Evolutionary conservation across 2,329 filamentous ascomycete species (phyloP), one percentile per base, ranked within the genome.

Genomic region (Colletotrichum sp.): DNA sequence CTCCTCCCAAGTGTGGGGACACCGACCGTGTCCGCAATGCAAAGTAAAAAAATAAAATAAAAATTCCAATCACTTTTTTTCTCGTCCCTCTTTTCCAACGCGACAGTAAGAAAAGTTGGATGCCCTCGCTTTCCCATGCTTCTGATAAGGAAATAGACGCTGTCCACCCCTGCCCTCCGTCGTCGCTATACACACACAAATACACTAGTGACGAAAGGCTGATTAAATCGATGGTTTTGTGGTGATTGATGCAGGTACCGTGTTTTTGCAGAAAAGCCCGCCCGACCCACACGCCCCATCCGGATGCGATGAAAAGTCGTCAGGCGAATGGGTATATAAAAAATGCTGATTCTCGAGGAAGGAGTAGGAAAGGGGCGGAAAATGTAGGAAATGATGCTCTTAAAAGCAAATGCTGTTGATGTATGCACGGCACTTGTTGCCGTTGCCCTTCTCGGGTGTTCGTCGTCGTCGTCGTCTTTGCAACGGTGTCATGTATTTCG

Each of bases 51-150:
- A 36, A 7, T 59, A 63, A 24, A 18, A 32, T 12, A 12, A n/a
- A n/a, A 32, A 21, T 16, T 57, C n/a, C 34, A 3, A 39, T 44
- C 49, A 44, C 69, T 60, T 57, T 64, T 57, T 75, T 44, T 57
- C 36, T n/a, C n/a, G 18, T n/a, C 21, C 30, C 69, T 73, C 24
- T 21, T 75, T 75, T 72, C 63, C 73, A 72, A 75, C 32, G n/a
- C 16, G 32, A 12, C 18, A 30, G 32, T 16, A 39, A 55, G 15
- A 59, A 44, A 69, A n/a, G n/a, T 21, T 28, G 55, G 32, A 76
- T 76, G 64, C 49, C 64, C 73, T 76, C 73, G 70, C 73, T 73
- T 68, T 55, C 64, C 59, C 52, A 76, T 76, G 73, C 70, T 49
- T 49, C 9, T 68, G 24, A 69, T 64, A 44, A 24, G 39, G 21